Base-by-base conservation (phyloP, 192 early-diverging fungal genomes). In the Linnemannia hyalina region DNA sequence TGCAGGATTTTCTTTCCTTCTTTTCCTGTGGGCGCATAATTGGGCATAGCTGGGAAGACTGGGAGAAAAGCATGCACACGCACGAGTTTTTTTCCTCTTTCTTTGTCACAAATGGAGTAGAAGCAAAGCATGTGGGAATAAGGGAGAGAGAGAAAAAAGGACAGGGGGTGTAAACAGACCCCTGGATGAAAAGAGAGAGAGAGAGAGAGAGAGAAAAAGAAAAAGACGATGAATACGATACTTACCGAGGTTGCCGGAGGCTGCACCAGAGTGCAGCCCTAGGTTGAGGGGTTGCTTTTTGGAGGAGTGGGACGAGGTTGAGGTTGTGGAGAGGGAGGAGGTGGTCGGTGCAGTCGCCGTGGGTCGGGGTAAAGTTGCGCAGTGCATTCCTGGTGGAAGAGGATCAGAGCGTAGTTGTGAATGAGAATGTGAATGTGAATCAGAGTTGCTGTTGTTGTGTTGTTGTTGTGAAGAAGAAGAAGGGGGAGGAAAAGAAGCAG, bases 191-290 rank as follows among this genome's bases (percentile, higher is more conserved):
- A 70, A 10, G 35, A 70, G 32, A 70, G 68, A 6, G 15, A 36
- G 15, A 22, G 38, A 10, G 35, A 70, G 68, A 68, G 16, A 68
- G 68, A 68, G 68, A 68, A 40, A 9, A 70, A 35, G 1, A 4
- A 18, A 6, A n/a, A 46, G 71, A 40, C 8, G 23, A 40, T 44
- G 38, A 32, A 60, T 26, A 29, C 7, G 57, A 35, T 65, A 36
- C 81, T 74, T 87, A 91, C 91, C 91, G 47, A 92, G 85, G 73
- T 92, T 92, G 42, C 91, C 91, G 70, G 88, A 89, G 52, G 89
- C 90, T 13, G 91, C 90, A 29, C 89, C 91, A 41, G 89, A 89
- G 74, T 92, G 91, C 26, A 92, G 78, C 35, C 89, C 89, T 10
- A 88, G 79, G 38, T 88, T 88, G 11, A 68, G 70, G 40, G 46